Percentiles rank a stretch among this genome's conserved stretches.
Conservation (phyloP, 2,329 filamentous ascomycete species). For the Epichloe sp. region DNA sequence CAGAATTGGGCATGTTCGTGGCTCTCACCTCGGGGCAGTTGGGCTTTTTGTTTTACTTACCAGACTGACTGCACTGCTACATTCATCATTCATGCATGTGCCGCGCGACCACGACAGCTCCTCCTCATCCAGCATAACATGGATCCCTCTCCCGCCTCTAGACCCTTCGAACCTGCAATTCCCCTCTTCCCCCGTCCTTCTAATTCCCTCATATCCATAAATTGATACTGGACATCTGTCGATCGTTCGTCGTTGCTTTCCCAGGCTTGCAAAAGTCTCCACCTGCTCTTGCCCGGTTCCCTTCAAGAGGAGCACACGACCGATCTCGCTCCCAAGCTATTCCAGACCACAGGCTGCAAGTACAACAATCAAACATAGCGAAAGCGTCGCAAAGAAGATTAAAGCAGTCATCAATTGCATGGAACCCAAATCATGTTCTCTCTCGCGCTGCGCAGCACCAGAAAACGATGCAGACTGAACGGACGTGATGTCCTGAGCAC, state of each 20-base stretch:
- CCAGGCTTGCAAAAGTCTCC: neutral
- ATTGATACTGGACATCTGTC: neutral
- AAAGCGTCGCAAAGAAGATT: neutral
- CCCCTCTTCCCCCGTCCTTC: neutral
- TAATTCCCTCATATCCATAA: neutral
- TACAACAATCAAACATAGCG: neutral
- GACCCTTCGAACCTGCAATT: neutral
- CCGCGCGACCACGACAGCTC: neutral
- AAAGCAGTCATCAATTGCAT: conserved; percentile 16
- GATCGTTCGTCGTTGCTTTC: neutral
- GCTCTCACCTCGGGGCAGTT: neutral
- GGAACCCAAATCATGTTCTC: conserved; percentile 30
- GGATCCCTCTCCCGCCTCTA: neutral
- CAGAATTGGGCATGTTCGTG: neutral
- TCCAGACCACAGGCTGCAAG: neutral
- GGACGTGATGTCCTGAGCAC: conserved; percentile 9
- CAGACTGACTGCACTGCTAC: no score
- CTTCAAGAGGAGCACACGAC: neutral
- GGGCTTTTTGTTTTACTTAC: no score
- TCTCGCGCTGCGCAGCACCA: conserved; percentile 32
- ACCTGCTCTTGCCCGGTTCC: neutral
- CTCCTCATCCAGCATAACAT: neutral
- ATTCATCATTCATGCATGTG: neutral
- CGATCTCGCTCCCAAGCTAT: neutral
- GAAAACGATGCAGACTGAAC: conserved; percentile 25